Evolutionary conservation across 768 basidiomycete genomes (phyloP), one percentile per base, ranked within the genome.

Genomic region (Russula foetens): DNA sequence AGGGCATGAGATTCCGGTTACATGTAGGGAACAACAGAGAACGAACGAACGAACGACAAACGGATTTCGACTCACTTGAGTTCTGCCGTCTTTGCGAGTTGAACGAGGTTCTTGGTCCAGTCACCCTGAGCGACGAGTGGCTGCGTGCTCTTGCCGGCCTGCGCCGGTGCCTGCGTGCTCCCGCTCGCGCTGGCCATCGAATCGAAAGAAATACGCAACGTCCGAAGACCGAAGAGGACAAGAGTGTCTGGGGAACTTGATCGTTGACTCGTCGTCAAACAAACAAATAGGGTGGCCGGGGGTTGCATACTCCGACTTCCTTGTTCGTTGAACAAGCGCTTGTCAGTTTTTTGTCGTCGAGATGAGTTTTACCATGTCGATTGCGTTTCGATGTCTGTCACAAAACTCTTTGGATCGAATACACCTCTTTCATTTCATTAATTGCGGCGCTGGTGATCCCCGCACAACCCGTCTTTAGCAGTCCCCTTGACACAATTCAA

Each of bases 91-190:
- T 89, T 92, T 7, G 90, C 90, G 12, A 92, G 79, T 54, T 92
- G 88, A 33, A 92, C 86, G 45, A 92, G 79, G 72, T 90, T 88
- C 67, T 86, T 87, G 28, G 88, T 90, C 90, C 90, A 92, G 71
- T 92, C 89, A 9, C 89, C 90, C 21, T 83, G 85, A 4, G 90
- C 88, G 51, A 92, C 79, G 53, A 90, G 58, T 14, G 63, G 63
- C 14, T 55, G 61, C 9, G 50, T 35, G 41, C 29, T 46, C 45
- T 47, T 60, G n/a, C 56, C 58, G 52, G 62, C 56, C 61, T 63
- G 63, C 41, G 57, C 41, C 48, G 48, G 64, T 56, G 57, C 58
- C 56, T 62, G 56, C 43, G 62, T 53, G 56, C 55, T 60, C 12
- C 62, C 53, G 55, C 63, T 66, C 3, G 62, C 52, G 41, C 59